Evolutionary conservation across 352 stramenopile species (phyloP).

Genomic region (Globisporangium cylindrosporum): DNA sequence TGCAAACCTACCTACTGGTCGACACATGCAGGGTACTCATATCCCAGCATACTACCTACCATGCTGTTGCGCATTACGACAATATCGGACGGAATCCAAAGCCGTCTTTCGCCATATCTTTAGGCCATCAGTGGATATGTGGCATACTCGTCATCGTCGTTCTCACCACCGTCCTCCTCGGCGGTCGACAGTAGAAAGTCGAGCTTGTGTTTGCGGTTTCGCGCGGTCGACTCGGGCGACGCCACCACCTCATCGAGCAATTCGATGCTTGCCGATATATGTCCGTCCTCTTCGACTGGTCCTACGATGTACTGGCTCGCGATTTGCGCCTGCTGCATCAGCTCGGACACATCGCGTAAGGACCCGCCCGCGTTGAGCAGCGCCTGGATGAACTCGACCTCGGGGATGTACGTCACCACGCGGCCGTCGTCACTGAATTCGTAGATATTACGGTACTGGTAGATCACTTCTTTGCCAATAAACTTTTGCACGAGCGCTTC

Average conservation of each 20-base stretch:
- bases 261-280: not conserved
- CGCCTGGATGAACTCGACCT: slow-evolving; percentile 26
- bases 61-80: no score
- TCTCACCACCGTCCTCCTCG: not conserved
- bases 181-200: not conserved
- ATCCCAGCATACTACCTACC: no score
- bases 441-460: slow-evolving; percentile 23
- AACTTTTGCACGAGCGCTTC: slow-evolving; percentile 30
- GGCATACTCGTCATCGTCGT: not conserved
- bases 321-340: slow-evolving; percentile 10
- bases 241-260: not conserved
- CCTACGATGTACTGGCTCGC: not conserved
- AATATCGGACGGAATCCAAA: no score
- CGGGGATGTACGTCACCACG: slow-evolving; percentile 21
- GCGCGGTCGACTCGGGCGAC: not conserved
- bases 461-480: slow-evolving; percentile 27
- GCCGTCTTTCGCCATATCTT: no score
- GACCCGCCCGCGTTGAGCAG: slow-evolving; percentile 9
- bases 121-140: not conserved
- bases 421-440: slow-evolving; percentile 27
- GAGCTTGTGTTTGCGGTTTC: not conserved
- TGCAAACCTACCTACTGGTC: no score
- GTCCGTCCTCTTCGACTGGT: not conserved
- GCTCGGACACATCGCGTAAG: not conserved
- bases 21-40: no score